Base-by-base conservation (phyloP, 257 asterid species). In the Forsythia suspensa region DNA sequence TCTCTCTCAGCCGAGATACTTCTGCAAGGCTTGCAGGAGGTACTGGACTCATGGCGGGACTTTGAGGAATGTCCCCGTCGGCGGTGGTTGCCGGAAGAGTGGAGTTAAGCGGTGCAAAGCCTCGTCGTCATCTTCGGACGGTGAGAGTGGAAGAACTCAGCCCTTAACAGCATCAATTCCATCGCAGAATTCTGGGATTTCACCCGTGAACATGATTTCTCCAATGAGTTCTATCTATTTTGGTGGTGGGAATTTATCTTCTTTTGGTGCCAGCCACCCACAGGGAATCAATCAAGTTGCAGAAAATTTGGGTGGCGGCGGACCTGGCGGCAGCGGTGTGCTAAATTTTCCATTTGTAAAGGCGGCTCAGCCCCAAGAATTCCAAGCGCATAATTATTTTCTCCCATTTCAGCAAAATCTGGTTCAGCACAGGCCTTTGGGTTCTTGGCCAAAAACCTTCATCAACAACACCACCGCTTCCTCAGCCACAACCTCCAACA, bases 1-100 rank as follows among this genome's bases (percentile, higher is more conserved):
- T n/a, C 79, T 84, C 2, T 48, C 75, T 29, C 84, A 80, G 69
- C 87, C 87, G 2, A 37, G 84, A 46, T 84, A 84, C 61, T 59
- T 77, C n/a, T 84, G 87, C 77, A 77, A 80, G 72, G 52, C 80
- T 4, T 84, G 87, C 63, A 70, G 78, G 42, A 80, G 87, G 80
- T 77, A 80, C 36, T 84, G 84, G 82, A 84, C 87, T 59, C 87
- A 76, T 1, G 84, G 87, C 2, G 84, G 87, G 65, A 77, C 82
- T 80, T 76, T 77, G 65, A 80, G 87, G 78, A 77, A 84, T 20
- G 78, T 84, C 59, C 87, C 87, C 1, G 84, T 80, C 3, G 80
- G 87, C 0, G 84, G 84, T 15, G 80, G 87, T 3, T 29, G 78
- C 74, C 74, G 82, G 2, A 84, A 74, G 51, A 84, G 69, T 3